Evolutionary conservation across 768 basidiomycete species (phyloP).

Genomic region (Atractiella rhizophila): DNA sequence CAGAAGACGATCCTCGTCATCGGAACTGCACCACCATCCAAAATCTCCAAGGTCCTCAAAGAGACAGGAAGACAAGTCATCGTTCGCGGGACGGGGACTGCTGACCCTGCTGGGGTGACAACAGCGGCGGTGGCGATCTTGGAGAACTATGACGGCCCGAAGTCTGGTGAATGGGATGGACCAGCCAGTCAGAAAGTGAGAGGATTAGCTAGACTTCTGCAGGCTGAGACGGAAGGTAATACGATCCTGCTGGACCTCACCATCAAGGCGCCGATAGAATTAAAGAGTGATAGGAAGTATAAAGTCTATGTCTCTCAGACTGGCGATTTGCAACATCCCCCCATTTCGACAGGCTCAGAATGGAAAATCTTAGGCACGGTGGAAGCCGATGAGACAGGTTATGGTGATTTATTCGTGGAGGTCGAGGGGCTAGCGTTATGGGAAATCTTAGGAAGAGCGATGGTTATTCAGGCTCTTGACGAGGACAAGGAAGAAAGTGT

Average conservation of each 20-base stretch:
- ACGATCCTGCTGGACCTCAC: conserved; percentile 6
- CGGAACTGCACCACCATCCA: conserved; percentile 1
- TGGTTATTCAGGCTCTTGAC: background rate
- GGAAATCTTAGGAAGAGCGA: conserved; percentile 5
- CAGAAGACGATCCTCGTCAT: conserved; percentile 3
- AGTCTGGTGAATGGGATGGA: background rate
- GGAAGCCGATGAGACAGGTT: conserved; percentile 4
- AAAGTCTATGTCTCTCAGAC: conserved; percentile 5
- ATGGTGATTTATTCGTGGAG: conserved; percentile 6
- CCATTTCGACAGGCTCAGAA: background rate
- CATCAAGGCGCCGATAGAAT: background rate
- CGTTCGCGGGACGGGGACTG: conserved; percentile 3
- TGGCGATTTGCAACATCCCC: conserved; percentile 2
- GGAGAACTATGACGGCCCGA: background rate
- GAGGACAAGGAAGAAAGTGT: background rate
- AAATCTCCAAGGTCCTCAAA: conserved; percentile 3
- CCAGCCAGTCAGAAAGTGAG: too few relatives aligned
- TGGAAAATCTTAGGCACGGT: conserved; percentile 1
- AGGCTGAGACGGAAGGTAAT: too few relatives aligned
- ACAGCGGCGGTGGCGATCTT: background rate
- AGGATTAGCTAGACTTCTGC: too few relatives aligned
- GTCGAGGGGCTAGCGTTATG: conserved; percentile 1
- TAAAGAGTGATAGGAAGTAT: background rate
- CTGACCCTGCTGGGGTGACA: background rate
- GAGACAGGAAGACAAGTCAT: conserved; percentile 9